Evolutionary conservation across 768 basidiomycete species (phyloP).

Genomic region (Clavulina sp.): DNA sequence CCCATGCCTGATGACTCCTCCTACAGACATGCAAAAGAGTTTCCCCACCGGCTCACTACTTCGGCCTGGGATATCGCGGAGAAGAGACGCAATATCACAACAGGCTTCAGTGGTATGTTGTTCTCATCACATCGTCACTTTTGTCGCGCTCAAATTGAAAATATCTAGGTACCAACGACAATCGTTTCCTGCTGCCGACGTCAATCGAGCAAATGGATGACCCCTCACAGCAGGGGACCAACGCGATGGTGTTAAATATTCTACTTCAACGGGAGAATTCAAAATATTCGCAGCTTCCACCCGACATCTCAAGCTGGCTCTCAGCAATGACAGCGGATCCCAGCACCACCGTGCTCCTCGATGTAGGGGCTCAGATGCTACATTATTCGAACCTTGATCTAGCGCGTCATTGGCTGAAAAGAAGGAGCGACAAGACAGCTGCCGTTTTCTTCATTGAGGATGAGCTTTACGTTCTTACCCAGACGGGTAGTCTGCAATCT

Average conservation of each 20-base stretch:
- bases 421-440: neutral
- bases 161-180: conserved; percentile 41
- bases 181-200: conserved; percentile 13
- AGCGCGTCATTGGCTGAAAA: neutral
- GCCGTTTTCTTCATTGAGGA: conserved; percentile 2
- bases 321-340: neutral
- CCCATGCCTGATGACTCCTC: too few relatives aligned
- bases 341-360: conserved; percentile 1
- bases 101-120: conserved; percentile 42
- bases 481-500: neutral
- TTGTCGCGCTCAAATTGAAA: too few relatives aligned
- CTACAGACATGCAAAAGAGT: too few relatives aligned
- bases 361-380: conserved; percentile 6
- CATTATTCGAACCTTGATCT: neutral
- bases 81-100: conserved; percentile 20
- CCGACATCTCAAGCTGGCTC: neutral
- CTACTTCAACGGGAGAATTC: conserved; percentile 2
- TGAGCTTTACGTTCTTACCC: neutral
- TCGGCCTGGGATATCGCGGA: conserved; percentile 38
- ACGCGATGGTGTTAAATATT: neutral
- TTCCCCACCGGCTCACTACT: conserved; percentile 29
- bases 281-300: neutral
- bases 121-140: too few relatives aligned
- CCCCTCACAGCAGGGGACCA: neutral
- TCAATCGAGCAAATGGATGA: conserved; percentile 2